These are phyloP conservation scores for Fusarium subglutinans DNA, from an alignment of 2,329 filamentous ascomycete species.

Conservation along the genomic window DNA sequence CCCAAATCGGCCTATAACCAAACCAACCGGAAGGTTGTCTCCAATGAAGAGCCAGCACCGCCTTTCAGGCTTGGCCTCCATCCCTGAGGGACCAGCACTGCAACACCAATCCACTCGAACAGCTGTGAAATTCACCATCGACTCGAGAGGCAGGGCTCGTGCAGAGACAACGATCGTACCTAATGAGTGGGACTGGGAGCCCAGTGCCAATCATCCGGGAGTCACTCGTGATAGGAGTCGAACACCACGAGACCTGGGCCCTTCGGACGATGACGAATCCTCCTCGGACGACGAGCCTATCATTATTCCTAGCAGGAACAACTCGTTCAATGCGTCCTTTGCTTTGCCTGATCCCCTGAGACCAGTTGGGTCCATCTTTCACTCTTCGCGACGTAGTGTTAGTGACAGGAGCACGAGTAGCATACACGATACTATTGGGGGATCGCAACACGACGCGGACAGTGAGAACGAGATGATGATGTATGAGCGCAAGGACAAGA, in stretches of 20 bases:
- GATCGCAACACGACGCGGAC: constrained; percentile 55
- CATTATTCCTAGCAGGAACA: constrained; percentile 68
- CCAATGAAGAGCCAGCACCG: constrained; percentile 63
- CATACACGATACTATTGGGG: constrained; percentile 49
- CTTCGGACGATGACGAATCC: constrained; percentile 63
- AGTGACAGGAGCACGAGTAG: constrained; percentile 61
- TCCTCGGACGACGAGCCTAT: constrained; percentile 73
- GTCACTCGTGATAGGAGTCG: constrained; percentile 44
- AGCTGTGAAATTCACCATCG: constrained; percentile 71
- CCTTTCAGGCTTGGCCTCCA: constrained; percentile 63
- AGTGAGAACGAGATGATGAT: constrained; percentile 69
- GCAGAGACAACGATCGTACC: constrained; percentile 61
- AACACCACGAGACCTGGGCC: constrained; percentile 53
- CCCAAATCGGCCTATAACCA: constrained; percentile 48
- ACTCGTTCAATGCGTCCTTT: constrained; percentile 64
- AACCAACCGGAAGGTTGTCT: constrained; percentile 59
- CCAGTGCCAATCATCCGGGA: constrained; percentile 42
- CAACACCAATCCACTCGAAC: constrained; percentile 58
- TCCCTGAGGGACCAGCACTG: constrained; percentile 60
- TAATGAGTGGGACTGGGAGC: constrained; percentile 44
- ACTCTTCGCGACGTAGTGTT: constrained; percentile 57
- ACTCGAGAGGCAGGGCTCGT: constrained; percentile 67
- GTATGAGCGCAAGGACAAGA: constrained; percentile 54
- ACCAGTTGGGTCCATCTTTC: constrained; percentile 59
- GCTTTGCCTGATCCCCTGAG: constrained; percentile 63